These are phyloP conservation scores for Phylloporus arenicola DNA, from an alignment of 768 basidiomycete species.

Conservation along the genomic window DNA sequence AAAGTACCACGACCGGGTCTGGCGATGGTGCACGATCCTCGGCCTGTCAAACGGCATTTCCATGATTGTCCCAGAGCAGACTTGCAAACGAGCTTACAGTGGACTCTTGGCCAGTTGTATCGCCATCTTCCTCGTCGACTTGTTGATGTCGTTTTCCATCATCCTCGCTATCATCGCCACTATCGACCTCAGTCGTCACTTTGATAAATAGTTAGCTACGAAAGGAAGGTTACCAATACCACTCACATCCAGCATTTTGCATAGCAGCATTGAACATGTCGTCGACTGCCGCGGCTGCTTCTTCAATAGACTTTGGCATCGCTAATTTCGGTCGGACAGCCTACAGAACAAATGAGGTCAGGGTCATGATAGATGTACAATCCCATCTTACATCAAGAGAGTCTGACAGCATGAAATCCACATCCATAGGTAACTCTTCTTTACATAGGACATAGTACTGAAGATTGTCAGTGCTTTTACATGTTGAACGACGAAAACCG, in stretches of 20 bases:
- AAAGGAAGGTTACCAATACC: background rate
- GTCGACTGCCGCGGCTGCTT: slow-evolving; percentile 85
- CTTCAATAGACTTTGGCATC: slow-evolving; percentile 69
- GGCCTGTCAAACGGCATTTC: slow-evolving; percentile 23
- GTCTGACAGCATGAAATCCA: slow-evolving; percentile 95
- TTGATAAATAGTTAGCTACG: slow-evolving; percentile 13
- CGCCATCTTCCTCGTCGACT: slow-evolving; percentile 63
- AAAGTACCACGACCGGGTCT: slow-evolving; percentile 71
- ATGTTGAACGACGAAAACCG: background rate
- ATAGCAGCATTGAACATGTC: slow-evolving; percentile 73
- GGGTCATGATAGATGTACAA: background rate
- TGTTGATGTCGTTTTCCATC: slow-evolving; percentile 37
- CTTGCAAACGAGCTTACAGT: slow-evolving; percentile 39
- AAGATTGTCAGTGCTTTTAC: slow-evolving; percentile 3
- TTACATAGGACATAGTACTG: slow-evolving; percentile 90
- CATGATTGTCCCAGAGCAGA: background rate
- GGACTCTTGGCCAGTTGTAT: slow-evolving; percentile 44
- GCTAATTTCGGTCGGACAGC: slow-evolving; percentile 80
- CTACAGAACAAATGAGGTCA: slow-evolving; percentile 33
- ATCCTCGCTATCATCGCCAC: slow-evolving; percentile 52
- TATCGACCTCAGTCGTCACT: slow-evolving; percentile 35
- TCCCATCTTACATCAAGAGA: slow-evolving; percentile 69
- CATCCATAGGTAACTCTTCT: slow-evolving; percentile 88
- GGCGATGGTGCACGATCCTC: slow-evolving; percentile 77
- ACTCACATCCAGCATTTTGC: slow-evolving; percentile 54